A percentile compares a stretch with the other conserved stretches of the same genome.
Conservation (phyloP, 495 filamentous ascomycete genomes). For the Hypoxylon intermedium region DNA sequence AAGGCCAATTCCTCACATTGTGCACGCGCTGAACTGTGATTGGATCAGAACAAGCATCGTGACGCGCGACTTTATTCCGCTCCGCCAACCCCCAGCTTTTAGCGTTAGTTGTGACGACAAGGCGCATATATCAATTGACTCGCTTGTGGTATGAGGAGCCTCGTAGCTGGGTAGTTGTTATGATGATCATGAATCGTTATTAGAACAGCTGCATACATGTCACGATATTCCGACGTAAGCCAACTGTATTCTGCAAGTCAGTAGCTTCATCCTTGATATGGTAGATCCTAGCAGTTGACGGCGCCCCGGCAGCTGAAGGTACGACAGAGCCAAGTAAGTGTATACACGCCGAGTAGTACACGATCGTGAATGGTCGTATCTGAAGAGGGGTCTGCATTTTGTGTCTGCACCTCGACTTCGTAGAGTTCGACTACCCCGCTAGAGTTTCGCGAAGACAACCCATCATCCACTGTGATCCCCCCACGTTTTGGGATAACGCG, state of each 20-base stretch:
- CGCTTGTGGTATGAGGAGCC: not conserved
- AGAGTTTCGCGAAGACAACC: conserved; percentile 29
- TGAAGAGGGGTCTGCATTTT: conserved; percentile 31
- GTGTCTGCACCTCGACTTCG: conserved; percentile 21
- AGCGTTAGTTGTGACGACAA: conserved; percentile 34
- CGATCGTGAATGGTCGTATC: conserved; percentile 35
- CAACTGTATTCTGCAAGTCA: conserved; percentile 14
- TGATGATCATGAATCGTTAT: conserved; percentile 15
- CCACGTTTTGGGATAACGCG: conserved; percentile 46
- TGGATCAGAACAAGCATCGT: conserved; percentile 25
- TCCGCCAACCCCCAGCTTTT: conserved; percentile 29
- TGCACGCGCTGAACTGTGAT: conserved; percentile 28
- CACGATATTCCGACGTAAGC: conserved; percentile 17
- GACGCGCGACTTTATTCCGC: conserved; percentile 31
- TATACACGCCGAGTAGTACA: conserved; percentile 21
- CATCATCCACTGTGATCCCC: conserved; percentile 45
- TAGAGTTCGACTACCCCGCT: conserved; percentile 41
- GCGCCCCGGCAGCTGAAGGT: conserved; percentile 15
- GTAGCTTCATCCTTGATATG: conserved; percentile 3
- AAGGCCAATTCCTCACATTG: conserved; percentile 35
- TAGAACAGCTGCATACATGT: conserved; percentile 8
- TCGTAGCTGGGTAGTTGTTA: not conserved
- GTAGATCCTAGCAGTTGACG: conserved; percentile 18
- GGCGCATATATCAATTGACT: conserved; percentile 12
- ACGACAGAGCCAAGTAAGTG: not conserved